These are phyloP conservation scores for Trichoderma arundinaceum DNA, from an alignment of 2,329 filamentous ascomycete genomes.

Conservation along the genomic window DNA sequence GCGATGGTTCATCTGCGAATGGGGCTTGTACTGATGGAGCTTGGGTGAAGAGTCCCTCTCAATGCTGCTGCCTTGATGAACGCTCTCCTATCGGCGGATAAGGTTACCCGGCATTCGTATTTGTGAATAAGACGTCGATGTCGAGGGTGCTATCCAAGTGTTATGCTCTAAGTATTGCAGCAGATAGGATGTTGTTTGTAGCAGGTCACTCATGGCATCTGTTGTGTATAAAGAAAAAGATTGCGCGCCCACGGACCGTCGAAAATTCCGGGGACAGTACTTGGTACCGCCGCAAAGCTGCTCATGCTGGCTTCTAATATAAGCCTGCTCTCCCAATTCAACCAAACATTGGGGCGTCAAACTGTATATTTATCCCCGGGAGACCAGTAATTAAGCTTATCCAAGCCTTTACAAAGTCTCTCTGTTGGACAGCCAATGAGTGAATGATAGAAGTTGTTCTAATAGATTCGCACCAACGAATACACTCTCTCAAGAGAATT, in stretches of 20 bases:
- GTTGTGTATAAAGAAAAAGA: background rate
- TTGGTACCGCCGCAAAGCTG: background rate
- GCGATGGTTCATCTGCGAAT: background rate
- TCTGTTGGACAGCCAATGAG: background rate
- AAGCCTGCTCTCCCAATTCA: background rate
- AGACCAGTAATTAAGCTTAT: constrained; percentile 23
- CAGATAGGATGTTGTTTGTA: background rate
- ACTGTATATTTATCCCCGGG: constrained; percentile 10
- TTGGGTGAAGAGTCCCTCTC: background rate
- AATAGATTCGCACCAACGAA: background rate
- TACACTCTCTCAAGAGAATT: no score
- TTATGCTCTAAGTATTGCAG: no score
- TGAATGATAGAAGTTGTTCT: background rate
- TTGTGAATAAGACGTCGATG: background rate
- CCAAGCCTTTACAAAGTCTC: background rate
- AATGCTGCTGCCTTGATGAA: background rate
- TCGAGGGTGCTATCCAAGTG: background rate
- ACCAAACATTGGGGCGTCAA: background rate
- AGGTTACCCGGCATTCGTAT: background rate
- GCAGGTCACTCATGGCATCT: background rate
- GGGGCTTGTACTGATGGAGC: constrained; percentile 7
- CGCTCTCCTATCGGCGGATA: background rate
- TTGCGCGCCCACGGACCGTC: constrained; percentile 10
- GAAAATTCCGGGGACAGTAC: constrained; percentile 4
- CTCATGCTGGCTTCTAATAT: background rate